Conservation (phyloP, 345 rosid genomes). For the Draba incana region DNA sequence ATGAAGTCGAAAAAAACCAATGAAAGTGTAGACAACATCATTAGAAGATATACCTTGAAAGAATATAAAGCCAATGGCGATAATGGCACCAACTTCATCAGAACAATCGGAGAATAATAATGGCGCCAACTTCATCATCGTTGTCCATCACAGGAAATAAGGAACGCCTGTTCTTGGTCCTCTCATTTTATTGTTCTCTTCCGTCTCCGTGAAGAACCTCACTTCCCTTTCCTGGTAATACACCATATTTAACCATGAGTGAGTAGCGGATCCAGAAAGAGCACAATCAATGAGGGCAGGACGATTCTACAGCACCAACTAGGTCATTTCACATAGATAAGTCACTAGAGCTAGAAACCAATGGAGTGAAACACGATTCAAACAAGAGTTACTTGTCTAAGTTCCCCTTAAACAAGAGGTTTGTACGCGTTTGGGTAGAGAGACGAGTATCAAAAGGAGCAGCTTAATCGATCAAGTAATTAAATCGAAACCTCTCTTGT, state of each 20-base stretch:
- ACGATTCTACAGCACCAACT: conserved; percentile 13
- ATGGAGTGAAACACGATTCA: not conserved
- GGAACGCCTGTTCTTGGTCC: conserved; percentile 99
- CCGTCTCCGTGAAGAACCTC: conserved; percentile 96
- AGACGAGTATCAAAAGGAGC: not conserved
- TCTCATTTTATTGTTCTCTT: conserved; percentile 99
- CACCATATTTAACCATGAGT: conserved; percentile 15
- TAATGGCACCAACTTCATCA: conserved; percentile 32
- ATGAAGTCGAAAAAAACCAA: conserved; percentile 29
- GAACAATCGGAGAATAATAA: conserved; percentile 28
- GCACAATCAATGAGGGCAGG: not conserved
- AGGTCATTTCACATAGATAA: conserved; percentile 4
- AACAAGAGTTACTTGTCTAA: not conserved
- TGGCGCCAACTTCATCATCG: not conserved
- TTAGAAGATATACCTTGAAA: conserved; percentile 44
- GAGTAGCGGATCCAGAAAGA: not conserved
- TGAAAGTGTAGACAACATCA: conserved; percentile 36
- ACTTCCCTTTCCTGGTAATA: conserved; percentile 87
- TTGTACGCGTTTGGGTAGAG: not conserved
- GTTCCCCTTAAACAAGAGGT: conserved; percentile 2
- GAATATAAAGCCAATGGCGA: conserved; percentile 34
- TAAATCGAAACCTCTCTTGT: no score
- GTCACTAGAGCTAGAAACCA: not conserved
- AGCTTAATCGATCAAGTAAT: no score
- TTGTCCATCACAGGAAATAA: conserved; percentile 70